A percentile compares a stretch with the other conserved stretches of the same genome.
These are phyloP conservation scores for Senna tora DNA, from an alignment of 306 rosid genomes.

Conservation along the genomic window DNA sequence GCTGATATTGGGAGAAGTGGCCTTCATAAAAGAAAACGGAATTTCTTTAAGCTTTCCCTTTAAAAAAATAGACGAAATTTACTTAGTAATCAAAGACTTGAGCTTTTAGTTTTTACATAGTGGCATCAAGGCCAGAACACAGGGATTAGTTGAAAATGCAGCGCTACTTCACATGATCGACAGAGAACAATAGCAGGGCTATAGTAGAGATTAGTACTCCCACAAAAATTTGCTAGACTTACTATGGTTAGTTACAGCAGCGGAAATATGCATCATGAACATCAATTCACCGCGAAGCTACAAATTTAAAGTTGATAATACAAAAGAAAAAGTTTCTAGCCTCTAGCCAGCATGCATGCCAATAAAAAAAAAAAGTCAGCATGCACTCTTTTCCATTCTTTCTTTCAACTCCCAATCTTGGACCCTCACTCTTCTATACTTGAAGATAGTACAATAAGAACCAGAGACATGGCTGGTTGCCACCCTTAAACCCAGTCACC, in stretches of 20 bases:
- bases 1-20: too few species aligned
- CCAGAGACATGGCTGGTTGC: slow-evolving; percentile 45
- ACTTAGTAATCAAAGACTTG: too few species aligned
- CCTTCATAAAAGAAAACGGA: too few species aligned
- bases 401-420: slow-evolving; percentile 36
- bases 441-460: slow-evolving; percentile 53
- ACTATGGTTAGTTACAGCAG: slow-evolving; percentile 4
- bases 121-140: too few species aligned
- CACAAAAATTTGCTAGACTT: slow-evolving; percentile 10
- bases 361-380: slow-evolving; percentile 70
- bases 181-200: neutral
- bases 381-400: slow-evolving; percentile 52
- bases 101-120: too few species aligned
- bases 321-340: slow-evolving; percentile 26
- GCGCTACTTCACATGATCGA: neutral
- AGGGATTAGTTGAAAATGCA: neutral
- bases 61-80: too few species aligned
- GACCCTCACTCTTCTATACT: slow-evolving; percentile 38
- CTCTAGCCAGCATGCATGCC: slow-evolving; percentile 57
- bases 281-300: slow-evolving; percentile 26
- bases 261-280: slow-evolving; percentile 15
- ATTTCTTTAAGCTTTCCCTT: too few species aligned
- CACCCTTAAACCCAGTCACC: slow-evolving; percentile 23
- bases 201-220: neutral
- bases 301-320: slow-evolving; percentile 1